Evolutionary conservation across 306 rosid species (phyloP).

Genomic region (Prunus salicina): DNA sequence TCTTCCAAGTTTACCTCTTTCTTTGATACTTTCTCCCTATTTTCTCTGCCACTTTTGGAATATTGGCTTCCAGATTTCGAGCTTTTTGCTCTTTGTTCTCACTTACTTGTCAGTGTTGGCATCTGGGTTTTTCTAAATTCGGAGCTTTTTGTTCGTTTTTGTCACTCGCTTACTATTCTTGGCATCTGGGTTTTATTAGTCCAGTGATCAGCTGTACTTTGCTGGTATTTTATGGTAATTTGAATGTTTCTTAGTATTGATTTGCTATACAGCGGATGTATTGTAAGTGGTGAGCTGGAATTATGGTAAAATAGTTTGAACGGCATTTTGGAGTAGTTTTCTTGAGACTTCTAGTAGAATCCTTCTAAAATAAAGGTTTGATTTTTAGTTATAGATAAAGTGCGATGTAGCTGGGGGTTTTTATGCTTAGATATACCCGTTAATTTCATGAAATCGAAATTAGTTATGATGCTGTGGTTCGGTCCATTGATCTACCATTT

Average conservation of each 20-base stretch:
- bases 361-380: neutral
- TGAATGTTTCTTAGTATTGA: neutral
- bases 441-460: neutral
- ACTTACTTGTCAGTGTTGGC: neutral
- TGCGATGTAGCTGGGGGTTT: neutral
- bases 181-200: constrained; percentile 13
- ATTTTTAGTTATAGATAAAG: constrained; percentile 8
- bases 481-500: constrained; percentile 15
- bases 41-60: neutral
- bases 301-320: neutral
- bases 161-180: neutral
- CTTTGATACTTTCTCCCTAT: constrained; percentile 1
- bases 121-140: constrained; percentile 10
- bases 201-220: neutral
- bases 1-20: constrained; percentile 8
- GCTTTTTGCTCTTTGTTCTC: neutral
- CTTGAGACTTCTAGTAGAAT: constrained; percentile 4
- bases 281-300: constrained; percentile 13
- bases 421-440: neutral
- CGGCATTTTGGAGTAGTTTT: constrained; percentile 4
- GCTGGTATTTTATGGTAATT: constrained; percentile 13
- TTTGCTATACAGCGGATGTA: neutral
- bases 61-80: constrained; percentile 7
- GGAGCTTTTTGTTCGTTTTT: neutral
- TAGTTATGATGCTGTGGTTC: neutral